Evolutionary conservation across 192 early-diverging fungal genomes (phyloP).

Genomic region (Lobosporangium transversale): DNA sequence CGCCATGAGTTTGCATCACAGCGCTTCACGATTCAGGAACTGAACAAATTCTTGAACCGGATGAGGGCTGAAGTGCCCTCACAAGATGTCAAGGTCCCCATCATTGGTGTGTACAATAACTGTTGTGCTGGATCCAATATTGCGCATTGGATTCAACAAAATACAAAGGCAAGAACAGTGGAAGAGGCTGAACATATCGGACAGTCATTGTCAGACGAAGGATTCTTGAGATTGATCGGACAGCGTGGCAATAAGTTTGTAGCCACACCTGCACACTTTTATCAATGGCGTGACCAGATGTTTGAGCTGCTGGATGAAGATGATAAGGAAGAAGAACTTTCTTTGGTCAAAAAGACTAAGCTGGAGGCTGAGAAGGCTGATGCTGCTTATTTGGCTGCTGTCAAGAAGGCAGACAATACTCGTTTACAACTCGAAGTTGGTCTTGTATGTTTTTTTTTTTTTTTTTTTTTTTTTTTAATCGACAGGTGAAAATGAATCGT

Average conservation of each 20-base stretch:
- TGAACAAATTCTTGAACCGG: conserved; percentile 67
- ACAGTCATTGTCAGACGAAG: conserved; percentile 72
- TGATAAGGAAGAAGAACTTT: conserved; percentile 40
- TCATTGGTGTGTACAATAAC: conserved; percentile 71
- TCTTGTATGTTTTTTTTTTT: conserved; percentile 67
- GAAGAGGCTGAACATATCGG: conserved; percentile 74
- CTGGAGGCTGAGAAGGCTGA: conserved; percentile 75
- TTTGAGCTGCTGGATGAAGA: conserved; percentile 61
- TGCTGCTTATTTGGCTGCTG: conserved; percentile 69
- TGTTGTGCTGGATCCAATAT: conserved; percentile 75
- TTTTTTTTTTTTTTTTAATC: too few species aligned
- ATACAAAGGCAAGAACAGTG: conserved; percentile 68
- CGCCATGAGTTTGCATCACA: conserved; percentile 64
- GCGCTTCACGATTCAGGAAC: conserved; percentile 67
- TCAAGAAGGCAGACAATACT: conserved; percentile 71
- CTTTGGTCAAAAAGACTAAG: conserved; percentile 44
- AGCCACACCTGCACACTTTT: conserved; percentile 67
- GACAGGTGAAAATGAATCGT: too few species aligned
- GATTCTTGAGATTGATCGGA: conserved; percentile 74
- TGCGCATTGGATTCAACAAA: conserved; percentile 76
- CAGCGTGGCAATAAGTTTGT: conserved; percentile 75
- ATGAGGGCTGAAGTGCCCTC: conserved; percentile 70
- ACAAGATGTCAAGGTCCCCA: conserved; percentile 73
- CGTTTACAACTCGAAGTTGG: conserved; percentile 76
- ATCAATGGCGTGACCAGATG: conserved; percentile 76